Conservation (phyloP, 768 basidiomycete species). For the Chlorophyllum brunneum region DNA sequence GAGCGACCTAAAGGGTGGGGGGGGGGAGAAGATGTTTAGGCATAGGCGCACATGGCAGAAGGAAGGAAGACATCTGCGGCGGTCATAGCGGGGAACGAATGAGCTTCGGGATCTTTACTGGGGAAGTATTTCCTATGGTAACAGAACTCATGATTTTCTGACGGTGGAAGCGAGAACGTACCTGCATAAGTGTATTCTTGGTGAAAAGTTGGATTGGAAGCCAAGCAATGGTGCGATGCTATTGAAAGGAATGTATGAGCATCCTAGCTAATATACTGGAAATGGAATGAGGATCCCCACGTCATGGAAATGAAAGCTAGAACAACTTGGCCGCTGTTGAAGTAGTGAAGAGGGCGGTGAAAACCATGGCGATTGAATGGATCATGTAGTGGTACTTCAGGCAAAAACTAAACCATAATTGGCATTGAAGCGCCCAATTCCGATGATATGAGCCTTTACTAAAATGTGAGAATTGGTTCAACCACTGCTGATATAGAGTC, state of each 20-base stretch:
- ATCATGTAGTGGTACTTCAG: constrained; percentile 62
- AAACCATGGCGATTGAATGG: constrained; percentile 56
- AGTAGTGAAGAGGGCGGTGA: constrained; percentile 51
- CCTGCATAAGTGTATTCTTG: constrained; percentile 34
- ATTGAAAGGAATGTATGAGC: constrained; percentile 1
- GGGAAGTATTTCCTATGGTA: constrained; percentile 26
- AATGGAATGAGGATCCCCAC: constrained; percentile 30
- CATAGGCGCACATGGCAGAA: constrained; percentile 61
- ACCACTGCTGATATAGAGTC: too few relatives aligned
- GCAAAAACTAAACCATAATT: too few relatives aligned
- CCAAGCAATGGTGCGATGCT: constrained; percentile 51
- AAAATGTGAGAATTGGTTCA: too few relatives aligned
- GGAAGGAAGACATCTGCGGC: constrained; percentile 46
- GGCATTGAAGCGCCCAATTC: too few relatives aligned
- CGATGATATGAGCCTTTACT: too few relatives aligned
- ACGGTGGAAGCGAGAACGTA: too few relatives aligned
- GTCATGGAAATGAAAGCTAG: constrained; percentile 51
- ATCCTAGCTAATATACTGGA: neutral
- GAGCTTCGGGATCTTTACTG: constrained; percentile 41
- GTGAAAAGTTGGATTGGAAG: constrained; percentile 36
- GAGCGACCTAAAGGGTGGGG: constrained; percentile 53
- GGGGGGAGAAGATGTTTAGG: constrained; percentile 57
- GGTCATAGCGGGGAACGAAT: constrained; percentile 48
- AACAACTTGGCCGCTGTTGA: constrained; percentile 54
- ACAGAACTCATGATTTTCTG: too few relatives aligned